These are phyloP conservation scores for Lichtheimia hyalospora DNA, from an alignment of 371 early-diverging fungal genomes.

Conservation along the genomic window DNA sequence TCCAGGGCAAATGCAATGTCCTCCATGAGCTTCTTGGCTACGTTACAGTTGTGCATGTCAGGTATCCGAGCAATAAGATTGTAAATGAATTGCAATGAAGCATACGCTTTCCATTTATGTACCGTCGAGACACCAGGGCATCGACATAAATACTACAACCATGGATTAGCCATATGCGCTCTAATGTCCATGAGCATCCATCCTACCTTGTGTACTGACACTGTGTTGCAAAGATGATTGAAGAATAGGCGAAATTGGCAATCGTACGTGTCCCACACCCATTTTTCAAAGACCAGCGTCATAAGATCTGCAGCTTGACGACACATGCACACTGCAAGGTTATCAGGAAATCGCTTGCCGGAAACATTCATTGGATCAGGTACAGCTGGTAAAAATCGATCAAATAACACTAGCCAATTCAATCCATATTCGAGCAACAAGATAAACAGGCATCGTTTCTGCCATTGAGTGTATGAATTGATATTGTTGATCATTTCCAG, in stretches of 20 bases:
- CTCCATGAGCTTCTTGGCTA: conserved; percentile 3
- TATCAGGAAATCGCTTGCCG: conserved; percentile 13
- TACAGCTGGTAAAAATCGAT: conserved; percentile 10
- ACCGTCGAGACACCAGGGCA: conserved; percentile 9
- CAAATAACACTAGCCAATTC: conserved; percentile 22
- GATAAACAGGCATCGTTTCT: conserved; percentile 10
- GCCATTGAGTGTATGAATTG: conserved; percentile 6
- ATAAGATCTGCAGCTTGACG: conserved; percentile 23
- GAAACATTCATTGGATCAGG: conserved; percentile 3
- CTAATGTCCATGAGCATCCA: neutral
- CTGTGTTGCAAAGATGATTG: conserved; percentile 11
- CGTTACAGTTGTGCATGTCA: neutral
- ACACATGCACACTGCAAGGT: conserved; percentile 19
- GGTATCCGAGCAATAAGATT: conserved; percentile 2
- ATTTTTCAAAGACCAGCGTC: conserved; percentile 19
- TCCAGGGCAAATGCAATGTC: conserved; percentile 8
- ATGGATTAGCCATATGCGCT: neutral
- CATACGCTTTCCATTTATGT: conserved; percentile 26
- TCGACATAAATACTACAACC: conserved; percentile 7
- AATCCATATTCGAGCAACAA: conserved; percentile 18
- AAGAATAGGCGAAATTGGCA: conserved; percentile 20
- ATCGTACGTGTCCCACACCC: conserved; percentile 15
- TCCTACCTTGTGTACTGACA: conserved; percentile 21
- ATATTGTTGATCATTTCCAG: conserved; percentile 1
- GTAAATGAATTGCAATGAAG: conserved; percentile 16